Percentiles rank a stretch among this genome's conserved stretches.
Conservation (phyloP, 2,329 filamentous ascomycete species). For the Trichocomaceae sp. region DNA sequence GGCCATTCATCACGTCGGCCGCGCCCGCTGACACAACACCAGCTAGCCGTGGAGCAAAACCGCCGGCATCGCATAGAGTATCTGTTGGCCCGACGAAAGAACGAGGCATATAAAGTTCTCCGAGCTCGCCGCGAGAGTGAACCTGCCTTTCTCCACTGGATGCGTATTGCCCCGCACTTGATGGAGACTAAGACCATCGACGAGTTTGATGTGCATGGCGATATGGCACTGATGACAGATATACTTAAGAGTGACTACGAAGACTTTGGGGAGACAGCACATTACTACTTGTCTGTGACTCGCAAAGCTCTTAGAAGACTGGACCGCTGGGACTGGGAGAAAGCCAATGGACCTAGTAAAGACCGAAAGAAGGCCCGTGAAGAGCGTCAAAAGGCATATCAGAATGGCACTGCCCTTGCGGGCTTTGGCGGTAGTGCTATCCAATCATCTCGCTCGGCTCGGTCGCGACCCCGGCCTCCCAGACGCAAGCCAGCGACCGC, state of each 20-base stretch:
- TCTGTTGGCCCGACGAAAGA: constrained; percentile 38
- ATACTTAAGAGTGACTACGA: constrained; percentile 30
- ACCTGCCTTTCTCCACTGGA: constrained; percentile 35
- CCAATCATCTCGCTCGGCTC: constrained; percentile 4
- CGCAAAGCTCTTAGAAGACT: constrained; percentile 38
- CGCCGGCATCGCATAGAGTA: constrained; percentile 44
- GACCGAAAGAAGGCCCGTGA: constrained; percentile 33
- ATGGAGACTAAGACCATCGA: constrained; percentile 44
- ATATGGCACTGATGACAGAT: constrained; percentile 32
- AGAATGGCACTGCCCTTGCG: constrained; percentile 19
- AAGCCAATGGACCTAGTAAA: constrained; percentile 32
- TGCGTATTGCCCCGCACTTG: constrained; percentile 36
- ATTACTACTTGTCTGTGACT: constrained; percentile 38
- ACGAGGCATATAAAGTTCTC: constrained; percentile 32
- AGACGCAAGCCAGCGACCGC: constrained; percentile 11
- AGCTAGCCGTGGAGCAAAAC: constrained; percentile 45
- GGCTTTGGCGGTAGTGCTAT: constrained; percentile 13
- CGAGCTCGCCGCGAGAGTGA: constrained; percentile 34
- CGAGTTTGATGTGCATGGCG: constrained; percentile 38
- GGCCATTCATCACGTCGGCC: constrained; percentile 34
- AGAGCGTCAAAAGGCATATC: constrained; percentile 29
- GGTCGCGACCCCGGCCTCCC: constrained; percentile 9
- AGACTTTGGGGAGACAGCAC: constrained; percentile 44
- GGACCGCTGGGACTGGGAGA: constrained; percentile 42
- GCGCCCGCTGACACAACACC: constrained; percentile 45